Percentiles rank a stretch among this genome's conserved stretches.
Evolutionary conservation across 371 early-diverging fungal genomes (phyloP).

Genomic region (Blakeslea trispora): DNA sequence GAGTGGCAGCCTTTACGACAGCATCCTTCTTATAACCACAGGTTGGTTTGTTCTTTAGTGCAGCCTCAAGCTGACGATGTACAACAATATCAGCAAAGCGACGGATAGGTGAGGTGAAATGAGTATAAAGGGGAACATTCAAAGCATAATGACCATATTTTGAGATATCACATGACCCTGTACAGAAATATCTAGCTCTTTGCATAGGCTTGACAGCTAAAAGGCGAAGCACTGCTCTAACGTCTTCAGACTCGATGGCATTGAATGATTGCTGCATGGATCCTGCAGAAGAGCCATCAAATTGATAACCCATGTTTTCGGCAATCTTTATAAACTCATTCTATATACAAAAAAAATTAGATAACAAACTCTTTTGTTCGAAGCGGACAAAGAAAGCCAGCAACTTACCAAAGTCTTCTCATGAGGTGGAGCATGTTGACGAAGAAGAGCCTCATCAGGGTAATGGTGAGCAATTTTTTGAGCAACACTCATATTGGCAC

Average conservation of each 20-base stretch:
- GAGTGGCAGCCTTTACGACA: conserved; percentile 59
- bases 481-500: conserved; percentile 98
- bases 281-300: conserved; percentile 51
- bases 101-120: conserved; percentile 99
- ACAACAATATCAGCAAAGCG: conserved; percentile 99
- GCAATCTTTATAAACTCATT: conserved; percentile 58
- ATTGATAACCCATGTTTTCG: conserved; percentile 42
- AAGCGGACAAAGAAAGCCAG: too few relatives aligned
- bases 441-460: conserved; percentile 91
- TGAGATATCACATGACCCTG: conserved; percentile 69
- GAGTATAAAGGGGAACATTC: conserved; percentile 89
- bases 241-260: conserved; percentile 56
- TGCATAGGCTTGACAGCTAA: conserved; percentile 89
- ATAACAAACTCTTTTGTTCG: neutral
- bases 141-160: conserved; percentile 87
- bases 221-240: conserved; percentile 58
- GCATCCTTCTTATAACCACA: conserved; percentile 51
- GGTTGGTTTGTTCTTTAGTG: conserved; percentile 34
- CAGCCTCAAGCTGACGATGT: conserved; percentile 82
- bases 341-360: conserved; percentile 17
- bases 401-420: conserved; percentile 60
- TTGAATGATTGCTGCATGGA: conserved; percentile 72
- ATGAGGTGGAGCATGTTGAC: conserved; percentile 81
- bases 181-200: conserved; percentile 94
- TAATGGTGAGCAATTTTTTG: conserved; percentile 81